Evolutionary conservation across 108 stramenopile genomes (phyloP).

Genomic region (Nannochloropsis gaditana): DNA sequence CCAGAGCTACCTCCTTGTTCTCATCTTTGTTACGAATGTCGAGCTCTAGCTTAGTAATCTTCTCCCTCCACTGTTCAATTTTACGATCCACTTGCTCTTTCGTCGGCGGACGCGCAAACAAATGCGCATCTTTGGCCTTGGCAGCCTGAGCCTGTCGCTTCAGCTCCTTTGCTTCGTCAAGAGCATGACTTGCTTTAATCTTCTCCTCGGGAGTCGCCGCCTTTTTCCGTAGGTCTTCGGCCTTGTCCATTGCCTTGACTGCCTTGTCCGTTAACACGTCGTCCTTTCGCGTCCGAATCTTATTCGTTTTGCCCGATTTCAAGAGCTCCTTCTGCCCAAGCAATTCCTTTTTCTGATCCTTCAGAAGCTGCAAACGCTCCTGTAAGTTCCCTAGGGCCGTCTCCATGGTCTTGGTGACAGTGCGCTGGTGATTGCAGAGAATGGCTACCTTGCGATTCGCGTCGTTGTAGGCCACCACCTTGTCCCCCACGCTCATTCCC

Average conservation of each 20-base stretch:
- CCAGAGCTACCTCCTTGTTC: constrained; percentile 88
- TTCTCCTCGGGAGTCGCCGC: not conserved
- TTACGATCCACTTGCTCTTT: constrained; percentile 71
- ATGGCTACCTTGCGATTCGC: constrained; percentile 99
- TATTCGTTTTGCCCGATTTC: constrained; percentile 24
- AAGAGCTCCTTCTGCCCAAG: constrained; percentile 75
- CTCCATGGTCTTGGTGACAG: constrained; percentile 85
- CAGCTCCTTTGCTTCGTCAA: constrained; percentile 43
- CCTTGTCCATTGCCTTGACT: not conserved
- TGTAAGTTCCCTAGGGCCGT: constrained; percentile 63
- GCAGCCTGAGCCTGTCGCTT: constrained; percentile 51
- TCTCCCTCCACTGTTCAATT: constrained; percentile 72
- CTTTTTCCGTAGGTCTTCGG: not conserved
- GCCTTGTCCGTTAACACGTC: not conserved
- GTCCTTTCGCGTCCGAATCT: not conserved
- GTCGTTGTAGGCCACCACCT: constrained; percentile 90
- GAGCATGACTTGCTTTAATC: constrained; percentile 73
- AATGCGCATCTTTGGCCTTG: constrained; percentile 75
- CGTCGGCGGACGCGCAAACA: constrained; percentile 77
- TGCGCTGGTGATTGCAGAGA: constrained; percentile 97
- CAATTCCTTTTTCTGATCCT: constrained; percentile 73
- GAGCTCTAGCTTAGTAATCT: constrained; percentile 77
- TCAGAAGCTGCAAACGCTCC: constrained; percentile 68
- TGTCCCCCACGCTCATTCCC: constrained; percentile 72
- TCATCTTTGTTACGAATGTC: constrained; percentile 95